phyloP scores from a whole-genome alignment of 345 rosid species.

The Eucalyptus lansdowneana region DNA sequence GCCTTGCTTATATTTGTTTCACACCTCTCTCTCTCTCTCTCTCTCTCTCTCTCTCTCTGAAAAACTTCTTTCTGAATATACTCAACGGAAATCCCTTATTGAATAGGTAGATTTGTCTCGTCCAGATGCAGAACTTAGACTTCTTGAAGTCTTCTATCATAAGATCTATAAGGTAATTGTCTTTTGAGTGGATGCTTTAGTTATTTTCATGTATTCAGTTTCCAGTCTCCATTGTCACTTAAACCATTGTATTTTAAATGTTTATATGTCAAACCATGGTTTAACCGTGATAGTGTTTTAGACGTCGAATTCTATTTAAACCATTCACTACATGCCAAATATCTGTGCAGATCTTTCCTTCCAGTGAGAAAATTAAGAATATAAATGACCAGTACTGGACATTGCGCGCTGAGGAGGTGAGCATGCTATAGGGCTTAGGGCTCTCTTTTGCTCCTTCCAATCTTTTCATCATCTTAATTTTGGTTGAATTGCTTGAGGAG shows the following conservation, averaged over 20 bases:
- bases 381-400: conserved; percentile 99
- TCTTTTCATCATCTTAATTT: not conserved
- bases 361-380: conserved; percentile 78
- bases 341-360: conserved; percentile 66
- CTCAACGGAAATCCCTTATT: not conserved
- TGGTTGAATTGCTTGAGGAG: not conserved
- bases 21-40: not conserved
- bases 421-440: not conserved
- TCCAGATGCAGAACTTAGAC: conserved; percentile 81
- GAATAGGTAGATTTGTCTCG: conserved; percentile 87
- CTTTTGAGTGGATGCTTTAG: not conserved
- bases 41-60: not conserved
- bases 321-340: not conserved
- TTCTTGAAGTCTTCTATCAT: conserved; percentile 90
- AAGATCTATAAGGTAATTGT: conserved; percentile 79
- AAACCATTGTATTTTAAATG: not conserved
- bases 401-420: conserved; percentile 89
- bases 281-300: not conserved
- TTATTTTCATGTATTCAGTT: not conserved
- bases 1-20: not conserved
- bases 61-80: not conserved
- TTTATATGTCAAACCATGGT: not conserved
- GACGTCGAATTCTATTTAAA: not conserved
- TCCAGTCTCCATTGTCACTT: not conserved
- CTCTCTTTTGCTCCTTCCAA: not conserved